These are phyloP conservation scores for Debaryomycetaceae sp. DNA, from an alignment of 1,139 yeast genomes.

Conservation along the genomic window DNA sequence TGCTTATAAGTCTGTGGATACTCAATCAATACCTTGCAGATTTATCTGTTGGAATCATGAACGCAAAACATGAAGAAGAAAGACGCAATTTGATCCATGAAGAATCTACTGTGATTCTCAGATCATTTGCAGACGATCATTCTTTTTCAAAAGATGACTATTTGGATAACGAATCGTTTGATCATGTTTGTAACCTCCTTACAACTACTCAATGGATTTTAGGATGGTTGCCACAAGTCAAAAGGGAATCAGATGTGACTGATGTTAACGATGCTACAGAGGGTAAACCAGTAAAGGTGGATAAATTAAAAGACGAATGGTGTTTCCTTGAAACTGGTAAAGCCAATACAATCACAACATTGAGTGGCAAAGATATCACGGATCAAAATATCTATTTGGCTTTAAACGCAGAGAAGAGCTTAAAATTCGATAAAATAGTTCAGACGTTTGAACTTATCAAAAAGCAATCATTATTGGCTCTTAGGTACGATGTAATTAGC, in stretches of 20 bases:
- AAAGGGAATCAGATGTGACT: constrained; percentile 38
- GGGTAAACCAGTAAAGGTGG: constrained; percentile 30
- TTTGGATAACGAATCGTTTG: constrained; percentile 43
- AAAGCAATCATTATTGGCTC: constrained; percentile 48
- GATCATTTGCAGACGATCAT: constrained; percentile 6
- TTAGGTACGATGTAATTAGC: constrained; percentile 65
- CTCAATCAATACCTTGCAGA: not conserved
- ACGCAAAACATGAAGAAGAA: not conserved
- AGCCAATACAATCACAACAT: constrained; percentile 19
- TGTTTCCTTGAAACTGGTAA: constrained; percentile 51
- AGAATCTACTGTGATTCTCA: not conserved
- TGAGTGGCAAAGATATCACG: constrained; percentile 16
- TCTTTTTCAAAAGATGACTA: constrained; percentile 38
- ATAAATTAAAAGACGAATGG: constrained; percentile 53
- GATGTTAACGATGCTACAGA: constrained; percentile 21
- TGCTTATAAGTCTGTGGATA: not conserved
- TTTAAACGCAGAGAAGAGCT: constrained; percentile 33
- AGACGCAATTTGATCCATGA: not conserved
- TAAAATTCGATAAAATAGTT: constrained; percentile 48
- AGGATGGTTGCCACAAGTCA: constrained; percentile 54
- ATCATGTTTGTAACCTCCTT: constrained; percentile 47
- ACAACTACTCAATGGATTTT: constrained; percentile 48
- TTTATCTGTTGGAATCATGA: not conserved
- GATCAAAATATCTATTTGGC: constrained; percentile 33
- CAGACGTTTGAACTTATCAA: constrained; percentile 45